Base-by-base conservation (phyloP, 176 grass and related monocot species). In the Puya raimondii region DNA sequence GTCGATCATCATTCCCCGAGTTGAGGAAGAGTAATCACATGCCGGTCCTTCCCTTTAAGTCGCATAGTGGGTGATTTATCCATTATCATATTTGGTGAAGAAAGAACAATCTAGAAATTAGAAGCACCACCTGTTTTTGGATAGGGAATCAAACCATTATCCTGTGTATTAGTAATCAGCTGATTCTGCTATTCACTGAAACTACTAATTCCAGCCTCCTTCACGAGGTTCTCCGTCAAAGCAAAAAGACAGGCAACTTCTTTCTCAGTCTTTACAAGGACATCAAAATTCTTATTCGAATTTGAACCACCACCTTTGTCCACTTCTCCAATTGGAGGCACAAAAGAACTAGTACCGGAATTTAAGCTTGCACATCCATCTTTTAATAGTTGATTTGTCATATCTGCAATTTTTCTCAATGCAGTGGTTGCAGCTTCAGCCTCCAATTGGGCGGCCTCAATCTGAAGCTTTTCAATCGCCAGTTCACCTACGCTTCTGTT, bases 141-240 rank as follows among this genome's bases (percentile, higher is more conserved):
- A 42, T 7, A 42, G 4, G 33, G 4, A 42, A 42, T 42, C 33
- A 42, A 42, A 42, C 33, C 33, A 42, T 42, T 42, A 42, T 42
- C n/a, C 53, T 16, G 53, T 57, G 27, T 33, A 48, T 57, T 65
- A 65, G 66, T 65, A 53, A 17, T 66, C 11, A 21, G 64, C 9
- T 68, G 53, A 71, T 47, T 68, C 66, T 57, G 48, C 49, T 78
- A 58, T 23, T 61, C 27, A 29, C 42, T 64, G 78, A n/a, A 42
- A 42, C 33, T 11, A 65, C 20, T 52, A 75, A 69, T 74, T 59
- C 68, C 67, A 23, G 74, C 77, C 29, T 78, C 67, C 11, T n/a
- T 33, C 17, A 86, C 33, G 4, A 86, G 77, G 50, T 81, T 66
- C 73, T 83, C 68, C 59, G 88, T 80, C 83, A 90, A 80, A 59